These are phyloP conservation scores for Lanmaoa rubissima DNA, from an alignment of 768 basidiomycete genomes.

Conservation along the genomic window DNA sequence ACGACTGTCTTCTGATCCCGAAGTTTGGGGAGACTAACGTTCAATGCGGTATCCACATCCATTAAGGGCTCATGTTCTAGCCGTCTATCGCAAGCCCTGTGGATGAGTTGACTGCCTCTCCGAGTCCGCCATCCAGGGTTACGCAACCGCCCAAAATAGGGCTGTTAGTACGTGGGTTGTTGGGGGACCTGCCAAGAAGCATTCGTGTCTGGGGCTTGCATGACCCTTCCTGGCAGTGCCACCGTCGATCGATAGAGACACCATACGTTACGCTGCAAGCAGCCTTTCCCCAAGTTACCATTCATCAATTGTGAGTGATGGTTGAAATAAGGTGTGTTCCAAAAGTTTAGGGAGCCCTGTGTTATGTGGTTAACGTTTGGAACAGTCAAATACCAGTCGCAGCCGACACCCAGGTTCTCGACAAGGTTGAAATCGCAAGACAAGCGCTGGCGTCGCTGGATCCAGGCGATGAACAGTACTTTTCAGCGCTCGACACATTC, in stretches of 20 bases:
- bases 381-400: not conserved
- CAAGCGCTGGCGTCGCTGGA: constrained; percentile 7
- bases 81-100: too few relatives aligned
- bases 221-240: not conserved
- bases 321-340: constrained; percentile 5
- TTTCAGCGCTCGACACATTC: constrained; percentile 8
- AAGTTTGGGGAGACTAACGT: too few relatives aligned
- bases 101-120: too few relatives aligned
- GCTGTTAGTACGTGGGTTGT: too few relatives aligned
- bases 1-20: too few relatives aligned
- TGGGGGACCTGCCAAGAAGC: too few relatives aligned
- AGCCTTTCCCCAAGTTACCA: not conserved
- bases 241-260: not conserved
- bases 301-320: not conserved
- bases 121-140: too few relatives aligned
- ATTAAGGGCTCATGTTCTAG: too few relatives aligned
- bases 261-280: not conserved
- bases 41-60: too few relatives aligned
- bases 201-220: too few relatives aligned
- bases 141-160: too few relatives aligned
- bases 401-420: not conserved
- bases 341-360: not conserved
- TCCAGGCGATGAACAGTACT: constrained; percentile 7
- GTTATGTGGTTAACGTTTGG: not conserved
- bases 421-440: constrained; percentile 13